Evolutionary conservation across 768 basidiomycete genomes (phyloP), one percentile per base, ranked within the genome.

Genomic region (Chiua virens): DNA sequence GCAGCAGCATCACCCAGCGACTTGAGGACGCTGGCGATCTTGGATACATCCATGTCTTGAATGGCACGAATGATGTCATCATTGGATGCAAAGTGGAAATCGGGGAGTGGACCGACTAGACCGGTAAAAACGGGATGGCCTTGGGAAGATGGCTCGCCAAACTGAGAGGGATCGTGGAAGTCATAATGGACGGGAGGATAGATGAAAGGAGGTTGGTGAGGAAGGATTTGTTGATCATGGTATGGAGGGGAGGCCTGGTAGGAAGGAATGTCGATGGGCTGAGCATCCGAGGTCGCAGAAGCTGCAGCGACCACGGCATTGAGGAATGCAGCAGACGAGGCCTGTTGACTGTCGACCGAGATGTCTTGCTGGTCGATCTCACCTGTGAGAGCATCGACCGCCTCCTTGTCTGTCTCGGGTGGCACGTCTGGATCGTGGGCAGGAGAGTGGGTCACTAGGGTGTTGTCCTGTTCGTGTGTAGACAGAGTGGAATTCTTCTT

Each of bases 21-120:
- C 64, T 81, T 85, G 50, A 91, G 73, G 11, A 83, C 85, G 47
- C 73, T 77, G 0, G 86, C 80, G 49, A 91, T 79, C 70, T 84
- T 88, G 45, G 84, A 76, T 10, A 71, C 57, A 57, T 91, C 89
- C 53, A 90, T 71, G 42, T 84, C 81, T 63, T 90, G 87, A 43
- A 91, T 68, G 11, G 81, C 82, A 30, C 83, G 86, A 39, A 90
- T 70, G 40, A 91, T 79, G 53, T 89, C 86, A 42, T 91, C 89
- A 59, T 81, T 87, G 22, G 85, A 85, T 13, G 76, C 75, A 49
- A 71, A 71, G 23, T 64, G 67, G n/a, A 77, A 62, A 22, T 73
- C 74, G 15, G 72, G 69, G 36, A 71, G 53, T 4, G 61, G 57
- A 3, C 50, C 56, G 14, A 46, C 56, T 6, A 65, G 25, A 25